Conservation (phyloP, 192 early-diverging fungal species). For the Chytriomyces sp. region DNA sequence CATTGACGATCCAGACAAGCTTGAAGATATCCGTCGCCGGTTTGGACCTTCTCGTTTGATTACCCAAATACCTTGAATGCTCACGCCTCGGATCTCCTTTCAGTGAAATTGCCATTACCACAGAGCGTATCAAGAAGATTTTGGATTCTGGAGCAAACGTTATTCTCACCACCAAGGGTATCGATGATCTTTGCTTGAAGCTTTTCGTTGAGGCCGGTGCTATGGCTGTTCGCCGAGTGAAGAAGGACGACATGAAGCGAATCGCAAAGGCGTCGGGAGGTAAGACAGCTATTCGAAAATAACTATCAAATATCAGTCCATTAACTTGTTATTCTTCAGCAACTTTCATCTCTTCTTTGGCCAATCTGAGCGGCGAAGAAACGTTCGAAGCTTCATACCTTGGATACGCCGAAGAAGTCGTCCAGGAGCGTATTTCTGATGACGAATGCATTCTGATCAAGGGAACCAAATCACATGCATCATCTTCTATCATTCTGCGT, state of each 20-base stretch:
- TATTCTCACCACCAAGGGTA: constrained; percentile 97
- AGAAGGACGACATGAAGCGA: constrained; percentile 95
- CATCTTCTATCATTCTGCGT: constrained; percentile 93
- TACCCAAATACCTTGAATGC: too few species aligned
- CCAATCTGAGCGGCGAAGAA: constrained; percentile 98
- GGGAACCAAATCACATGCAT: constrained; percentile 85
- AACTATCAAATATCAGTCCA: too few species aligned
- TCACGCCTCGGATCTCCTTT: constrained; percentile 15
- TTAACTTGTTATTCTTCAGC: constrained; percentile 51
- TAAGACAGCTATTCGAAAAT: neutral
- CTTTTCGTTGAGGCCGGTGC: constrained; percentile 98
- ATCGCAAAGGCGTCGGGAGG: constrained; percentile 98
- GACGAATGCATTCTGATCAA: constrained; percentile 97
- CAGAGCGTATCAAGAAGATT: constrained; percentile 95
- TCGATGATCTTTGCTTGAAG: constrained; percentile 98
- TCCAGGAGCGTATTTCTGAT: constrained; percentile 96
- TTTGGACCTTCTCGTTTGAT: constrained; percentile 25
- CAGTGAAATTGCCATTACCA: constrained; percentile 95
- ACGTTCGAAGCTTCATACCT: constrained; percentile 89
- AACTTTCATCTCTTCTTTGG: constrained; percentile 91
- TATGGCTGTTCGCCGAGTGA: constrained; percentile 93
- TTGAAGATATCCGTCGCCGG: constrained; percentile 93
- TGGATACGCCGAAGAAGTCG: constrained; percentile 93
- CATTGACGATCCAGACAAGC: constrained; percentile 96
- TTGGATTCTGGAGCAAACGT: constrained; percentile 95